Base-by-base conservation (phyloP, 345 rosid genomes). In the Lepidium sativum region DNA sequence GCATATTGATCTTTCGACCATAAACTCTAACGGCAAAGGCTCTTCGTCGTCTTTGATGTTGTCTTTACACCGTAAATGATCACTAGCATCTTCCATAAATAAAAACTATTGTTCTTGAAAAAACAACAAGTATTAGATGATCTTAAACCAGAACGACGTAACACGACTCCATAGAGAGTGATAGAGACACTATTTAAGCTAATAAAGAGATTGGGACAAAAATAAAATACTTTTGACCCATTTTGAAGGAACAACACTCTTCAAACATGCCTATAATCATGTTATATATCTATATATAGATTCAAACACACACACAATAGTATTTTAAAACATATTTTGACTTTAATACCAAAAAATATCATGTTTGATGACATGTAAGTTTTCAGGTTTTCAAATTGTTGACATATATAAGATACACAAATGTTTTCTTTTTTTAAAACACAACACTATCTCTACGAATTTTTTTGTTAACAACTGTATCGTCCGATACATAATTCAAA, bases 171-270 rank as follows among this genome's bases (percentile, higher is more conserved):
- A 35, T 27, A 44, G 56, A 43, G 47, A 41, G 63, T 33, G 63
- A 44, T 8, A 70, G 40, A 61, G 62, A 70, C 67, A 21, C 35
- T 53, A 15, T 37, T 43, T 70, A 53, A 38, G 61, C 53, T 61
- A 59, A 59, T 69, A 40, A 40, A 60, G 67, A 59, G 35, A 52
- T 60, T 69, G 73, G 15, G 35, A 60, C 27, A 69, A 51, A 23
- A 31, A 49, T 39, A 40, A 14, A 40, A n/a, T 59, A 50, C 66
- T 50, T 27, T 59, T 50, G 44, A 60, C 60, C 53, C 16, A 38
- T 48, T 58, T 48, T 49, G 42, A 59, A 58, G 58, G 57, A 68
- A 57, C 35, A 35, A 27, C 35, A 27, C 37, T 35, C 1, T 55
- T 56, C 44, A 25, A 40, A 61, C 66, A 50, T 64, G 39, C 37